These are phyloP conservation scores for Monilinia laxa DNA, from an alignment of 2,329 filamentous ascomycete species.

Conservation along the genomic window DNA sequence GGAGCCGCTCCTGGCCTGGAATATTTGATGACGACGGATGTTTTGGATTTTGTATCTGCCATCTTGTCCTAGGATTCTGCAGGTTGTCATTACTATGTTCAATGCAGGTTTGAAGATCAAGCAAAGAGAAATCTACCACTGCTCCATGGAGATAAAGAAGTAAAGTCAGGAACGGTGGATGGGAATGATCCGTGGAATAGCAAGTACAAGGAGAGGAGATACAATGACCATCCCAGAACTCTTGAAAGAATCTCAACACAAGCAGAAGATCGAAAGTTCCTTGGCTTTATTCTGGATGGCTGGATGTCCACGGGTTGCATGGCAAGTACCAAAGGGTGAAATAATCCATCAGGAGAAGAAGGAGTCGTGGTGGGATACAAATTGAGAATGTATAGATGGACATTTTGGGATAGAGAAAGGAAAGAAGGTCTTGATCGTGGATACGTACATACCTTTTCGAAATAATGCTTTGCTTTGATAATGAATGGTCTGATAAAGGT, in stretches of 20 bases:
- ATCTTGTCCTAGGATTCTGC: conserved; percentile 16
- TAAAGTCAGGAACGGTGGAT: not conserved
- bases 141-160: not conserved
- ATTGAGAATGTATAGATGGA: not conserved
- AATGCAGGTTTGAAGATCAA: not conserved
- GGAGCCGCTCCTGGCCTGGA: conserved; percentile 58
- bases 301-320: not conserved
- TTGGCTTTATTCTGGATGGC: no score
- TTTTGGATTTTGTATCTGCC: conserved; percentile 14
- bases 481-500: not conserved
- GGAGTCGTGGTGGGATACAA: not conserved
- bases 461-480: not conserved
- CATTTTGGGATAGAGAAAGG: not conserved
- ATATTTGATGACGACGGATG: conserved; percentile 52
- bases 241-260: not conserved
- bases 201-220: not conserved
- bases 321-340: not conserved
- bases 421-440: not conserved
- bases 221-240: not conserved
- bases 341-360: not conserved
- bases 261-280: not conserved
- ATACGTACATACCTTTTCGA: not conserved
- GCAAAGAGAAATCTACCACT: not conserved
- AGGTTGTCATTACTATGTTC: conserved; percentile 12
- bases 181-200: not conserved